A percentile compares a stretch with the other conserved stretches of the same genome.
These are phyloP conservation scores for Ligustrum vulgare DNA, from an alignment of 257 asterid species.

Conservation along the genomic window DNA sequence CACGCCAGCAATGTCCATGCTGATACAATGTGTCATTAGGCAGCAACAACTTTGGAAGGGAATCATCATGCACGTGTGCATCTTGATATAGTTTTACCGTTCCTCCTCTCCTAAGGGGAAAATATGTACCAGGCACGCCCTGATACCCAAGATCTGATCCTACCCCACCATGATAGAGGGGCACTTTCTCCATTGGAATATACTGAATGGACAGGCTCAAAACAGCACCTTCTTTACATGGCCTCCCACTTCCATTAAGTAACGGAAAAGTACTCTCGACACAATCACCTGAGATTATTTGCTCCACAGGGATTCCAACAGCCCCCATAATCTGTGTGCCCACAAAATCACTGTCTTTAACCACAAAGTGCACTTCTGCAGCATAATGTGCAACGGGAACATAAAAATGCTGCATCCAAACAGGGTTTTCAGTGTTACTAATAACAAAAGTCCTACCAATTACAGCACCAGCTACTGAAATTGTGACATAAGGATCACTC, in stretches of 20 bases:
- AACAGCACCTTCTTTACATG: constrained; percentile 32
- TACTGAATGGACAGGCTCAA: constrained; percentile 69
- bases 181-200: constrained; percentile 53
- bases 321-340: constrained; percentile 90
- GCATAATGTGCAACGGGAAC: constrained; percentile 86
- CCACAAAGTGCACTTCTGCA: constrained; percentile 80
- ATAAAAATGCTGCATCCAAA: constrained; percentile 84
- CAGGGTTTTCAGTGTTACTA: constrained; percentile 65
- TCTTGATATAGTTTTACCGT: constrained; percentile 77
- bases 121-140: constrained; percentile 84
- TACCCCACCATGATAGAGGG: constrained; percentile 69
- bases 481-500: constrained; percentile 86
- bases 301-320: constrained; percentile 74
- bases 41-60: constrained; percentile 52
- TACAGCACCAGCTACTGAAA: constrained; percentile 66
- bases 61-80: constrained; percentile 63
- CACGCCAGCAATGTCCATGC: constrained; percentile 73
- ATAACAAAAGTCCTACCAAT: constrained; percentile 79
- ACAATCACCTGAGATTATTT: constrained; percentile 41
- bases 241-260: constrained; percentile 56
- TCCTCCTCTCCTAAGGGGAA: constrained; percentile 76
- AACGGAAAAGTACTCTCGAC: constrained; percentile 65
- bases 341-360: constrained; percentile 71
- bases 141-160: constrained; percentile 50
- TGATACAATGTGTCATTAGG: constrained; percentile 45